Conservation (phyloP, 2,329 filamentous ascomycete species). For the Leptosphaerulina australis region DNA sequence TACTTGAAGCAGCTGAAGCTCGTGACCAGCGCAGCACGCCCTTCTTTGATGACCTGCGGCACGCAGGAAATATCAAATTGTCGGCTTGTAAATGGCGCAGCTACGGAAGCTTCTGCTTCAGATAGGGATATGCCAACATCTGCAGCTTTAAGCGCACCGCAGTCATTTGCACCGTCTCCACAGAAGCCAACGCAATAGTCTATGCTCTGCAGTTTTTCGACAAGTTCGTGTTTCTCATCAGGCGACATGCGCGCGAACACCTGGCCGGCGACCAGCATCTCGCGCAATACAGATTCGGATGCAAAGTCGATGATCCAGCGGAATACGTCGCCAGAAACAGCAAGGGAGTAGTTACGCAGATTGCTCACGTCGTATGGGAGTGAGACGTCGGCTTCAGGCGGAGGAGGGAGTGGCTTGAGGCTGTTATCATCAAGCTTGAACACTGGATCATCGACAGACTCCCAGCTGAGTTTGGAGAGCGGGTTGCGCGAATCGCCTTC, state of each 20-base stretch:
- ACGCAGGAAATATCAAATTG: constrained; percentile 97
- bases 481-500: constrained; percentile 78
- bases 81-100: constrained; percentile 95
- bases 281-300: constrained; percentile 74
- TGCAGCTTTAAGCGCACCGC: constrained; percentile 92
- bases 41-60: constrained; percentile 89
- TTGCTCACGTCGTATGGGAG: constrained; percentile 84
- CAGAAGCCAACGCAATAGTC: constrained; percentile 97
- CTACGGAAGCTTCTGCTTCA: constrained; percentile 95
- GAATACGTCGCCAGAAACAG: constrained; percentile 91
- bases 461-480: constrained; percentile 79
- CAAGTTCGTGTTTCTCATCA: constrained; percentile 96
- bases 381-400: constrained; percentile 76
- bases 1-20: constrained; percentile 99
- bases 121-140: constrained; percentile 97
- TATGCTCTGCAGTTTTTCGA: constrained; percentile 95
- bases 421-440: constrained; percentile 80
- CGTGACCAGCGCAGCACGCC: constrained; percentile 91
- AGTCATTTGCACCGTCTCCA: constrained; percentile 96
- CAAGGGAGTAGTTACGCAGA: constrained; percentile 83
- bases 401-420: constrained; percentile 75
- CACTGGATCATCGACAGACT: constrained; percentile 87
- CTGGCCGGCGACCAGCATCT: constrained; percentile 90
- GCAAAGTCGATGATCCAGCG: constrained; percentile 95
- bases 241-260: constrained; percentile 99